Evolutionary conservation across 2,329 filamentous ascomycete genomes (phyloP), one percentile per base, ranked within the genome.

Genomic region (Aspergillus alliaceus): DNA sequence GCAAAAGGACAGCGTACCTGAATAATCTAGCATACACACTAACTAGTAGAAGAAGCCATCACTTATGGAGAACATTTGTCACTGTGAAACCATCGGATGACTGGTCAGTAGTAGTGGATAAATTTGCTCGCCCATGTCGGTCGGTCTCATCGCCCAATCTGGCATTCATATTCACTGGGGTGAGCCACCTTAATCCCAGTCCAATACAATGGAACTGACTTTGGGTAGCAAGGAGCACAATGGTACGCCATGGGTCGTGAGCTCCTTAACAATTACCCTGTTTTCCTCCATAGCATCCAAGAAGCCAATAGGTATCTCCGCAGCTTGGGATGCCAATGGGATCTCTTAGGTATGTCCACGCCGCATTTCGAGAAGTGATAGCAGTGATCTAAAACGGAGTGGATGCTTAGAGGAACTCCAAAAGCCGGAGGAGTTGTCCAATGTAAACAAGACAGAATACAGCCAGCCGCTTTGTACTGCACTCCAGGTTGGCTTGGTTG

Each of bases 161-260:
- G 18, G 53, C n/a, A 6, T 59, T 66, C 44, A 53, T 64, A 4
- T 67, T 67, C 46, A 67, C 64, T 3, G 66, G 65, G 11, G 34
- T 46, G 4, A 51, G 51, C 7, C n/a, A n/a, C n/a, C n/a, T n/a
- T 27, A 18, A 5, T 2, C 14, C 27, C 24, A 18, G 1, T n/a
- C 22, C 4, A 6, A 24, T 24, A 15, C 14, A 24, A 11, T 15
- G n/a, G 8, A n/a, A 18, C 40, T 44, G 12, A 44, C 20, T 1
- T 5, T 15, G 14, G 7, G 4, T 4, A 44, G 40, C 40, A 44
- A 44, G 40, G 40, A 44, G 40, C 40, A 18, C 40, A 44, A 11
- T 44, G 40, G 40, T 27, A 27, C 2, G 40, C 40, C 8, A 44
- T 44, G 40, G 40, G 40, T 3, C 40, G 40, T 8, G 40, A 44